Evolutionary conservation across 176 grass and related monocot genomes (phyloP).

Genomic region (Juncus effusus): DNA sequence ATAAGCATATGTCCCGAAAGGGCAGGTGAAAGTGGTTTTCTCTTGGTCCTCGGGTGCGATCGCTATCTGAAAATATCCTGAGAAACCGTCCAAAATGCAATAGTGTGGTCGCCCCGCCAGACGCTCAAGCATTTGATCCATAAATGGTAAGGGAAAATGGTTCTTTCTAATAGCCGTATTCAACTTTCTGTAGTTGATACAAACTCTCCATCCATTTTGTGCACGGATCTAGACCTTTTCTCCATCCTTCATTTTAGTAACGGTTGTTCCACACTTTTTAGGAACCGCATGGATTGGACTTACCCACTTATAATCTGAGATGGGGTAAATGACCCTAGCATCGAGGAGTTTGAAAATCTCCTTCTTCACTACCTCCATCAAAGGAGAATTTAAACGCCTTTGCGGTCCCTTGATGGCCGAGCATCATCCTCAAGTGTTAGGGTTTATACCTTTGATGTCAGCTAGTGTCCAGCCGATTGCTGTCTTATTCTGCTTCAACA

Average conservation of each 20-base stretch:
- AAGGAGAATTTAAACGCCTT: neutral
- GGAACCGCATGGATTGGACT: neutral
- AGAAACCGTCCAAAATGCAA: no score
- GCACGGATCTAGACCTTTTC: neutral
- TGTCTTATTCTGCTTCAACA: no score
- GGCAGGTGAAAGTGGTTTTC: no score
- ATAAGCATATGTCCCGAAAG: no score
- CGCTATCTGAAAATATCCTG: no score
- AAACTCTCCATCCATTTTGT: neutral
- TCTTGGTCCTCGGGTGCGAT: no score
- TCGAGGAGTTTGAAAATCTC: neutral
- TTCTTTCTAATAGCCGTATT: neutral
- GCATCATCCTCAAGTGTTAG: no score
- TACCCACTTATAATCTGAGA: neutral
- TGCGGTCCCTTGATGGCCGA: no score
- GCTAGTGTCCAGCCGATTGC: no score
- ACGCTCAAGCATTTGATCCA: neutral
- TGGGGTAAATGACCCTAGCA: neutral
- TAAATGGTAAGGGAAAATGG: neutral
- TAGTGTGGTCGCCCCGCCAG: neutral
- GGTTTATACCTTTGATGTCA: no score
- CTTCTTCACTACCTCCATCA: slow-evolving; percentile 4
- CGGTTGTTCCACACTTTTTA: neutral
- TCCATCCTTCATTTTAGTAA: neutral
- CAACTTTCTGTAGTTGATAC: neutral